Base-by-base conservation (phyloP, 495 filamentous ascomycete genomes). In the Cladorrhinum samala region DNA sequence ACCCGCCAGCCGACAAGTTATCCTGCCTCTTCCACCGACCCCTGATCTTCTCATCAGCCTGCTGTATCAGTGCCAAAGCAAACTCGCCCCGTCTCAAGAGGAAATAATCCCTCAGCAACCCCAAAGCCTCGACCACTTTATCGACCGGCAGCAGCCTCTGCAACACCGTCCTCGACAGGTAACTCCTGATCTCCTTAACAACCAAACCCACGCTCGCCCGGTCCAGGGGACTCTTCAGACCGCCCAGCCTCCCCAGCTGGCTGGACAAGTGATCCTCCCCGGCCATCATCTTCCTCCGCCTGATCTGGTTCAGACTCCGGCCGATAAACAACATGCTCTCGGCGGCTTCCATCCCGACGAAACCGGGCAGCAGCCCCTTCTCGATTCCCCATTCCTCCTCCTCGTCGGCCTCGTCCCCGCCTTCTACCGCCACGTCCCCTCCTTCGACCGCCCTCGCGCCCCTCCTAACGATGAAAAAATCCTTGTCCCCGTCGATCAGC, bases 311-410 rank as follows among this genome's bases (percentile, higher is more conserved):
- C 39, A 96, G 72, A 0, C 88, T 92, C 54, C 86, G 86, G 1
- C 93, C 93, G 54, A 98, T 88, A 65, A 96, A 96, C 2, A 96
- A 65, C 60, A 96, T 87, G 8, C 90, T 95, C 8, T 79, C 75
- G 21, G 89, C 91, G 2, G 90, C 87, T 13, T 82, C 71, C 2
- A 77, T 59, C 5, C 86, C 81, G 9, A 96, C 90, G 59, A 95
- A 95, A 17, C 77, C 78, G 1, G 93, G 93, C 9, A 92, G 67
- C 19, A 93, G 67, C 2, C 70, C 64, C 33, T 52, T 52, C 50
- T 61, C 76, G 57, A 53, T 49, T 46, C 24, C 52, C 18, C 23
- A 40, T 52, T 76, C 68, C 13, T 25, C 55, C 8, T 49, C 39
- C 11, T 27, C 50, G n/a, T 47, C 44, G 24, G n/a, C 27, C 3